Evolutionary conservation across 2,329 filamentous ascomycete species (phyloP), one percentile per base, ranked within the genome.

Genomic region (Parascedosporium putredinis): DNA sequence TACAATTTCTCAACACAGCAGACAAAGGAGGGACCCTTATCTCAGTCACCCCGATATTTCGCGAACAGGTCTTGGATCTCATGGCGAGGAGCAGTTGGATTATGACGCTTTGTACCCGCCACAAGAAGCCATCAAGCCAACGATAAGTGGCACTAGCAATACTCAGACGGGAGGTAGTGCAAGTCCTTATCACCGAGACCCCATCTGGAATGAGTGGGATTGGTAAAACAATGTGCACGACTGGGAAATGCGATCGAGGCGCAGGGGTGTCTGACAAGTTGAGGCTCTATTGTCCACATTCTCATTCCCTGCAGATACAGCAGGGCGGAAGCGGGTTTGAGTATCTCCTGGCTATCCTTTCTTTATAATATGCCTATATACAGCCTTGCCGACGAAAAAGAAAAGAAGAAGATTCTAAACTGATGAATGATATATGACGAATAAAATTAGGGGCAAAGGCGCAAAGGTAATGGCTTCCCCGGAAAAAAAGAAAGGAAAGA

Each of bases 351-450:
- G 38, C 38, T 8, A 20, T 20, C 23, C 38, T 10, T 9, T 16
- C 12, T n/a, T n/a, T n/a, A n/a, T n/a, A 20, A 42, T 20, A 16
- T 42, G 38, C 38, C 38, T 42, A 42, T 42, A 20, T 42, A 42
- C 38, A 42, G 38, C 20, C 38, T 42, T 42, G 38, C 38, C 23
- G 38, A 42, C 18, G 18, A 22, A 40, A 42, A 20, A 42, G 23
- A 20, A 22, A 40, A 42, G 38, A 42, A 42, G 38, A 18, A 20
- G 23, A 42, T 42, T 42, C 38, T 42, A 42, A 42, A 42, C n/a
- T 20, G 14, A 42, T 42, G 16, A 20, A 42, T 20, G 38, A 42
- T 42, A 42, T 42, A 42, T 18, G 38, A 16, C 23, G 20, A 42
- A 42, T 23, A 20, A 22, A 22, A 47, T 20, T n/a, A n/a, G n/a